phyloP scores from a whole-genome alignment of 345 rosid species.

The Lumnitzera littorea region DNA sequence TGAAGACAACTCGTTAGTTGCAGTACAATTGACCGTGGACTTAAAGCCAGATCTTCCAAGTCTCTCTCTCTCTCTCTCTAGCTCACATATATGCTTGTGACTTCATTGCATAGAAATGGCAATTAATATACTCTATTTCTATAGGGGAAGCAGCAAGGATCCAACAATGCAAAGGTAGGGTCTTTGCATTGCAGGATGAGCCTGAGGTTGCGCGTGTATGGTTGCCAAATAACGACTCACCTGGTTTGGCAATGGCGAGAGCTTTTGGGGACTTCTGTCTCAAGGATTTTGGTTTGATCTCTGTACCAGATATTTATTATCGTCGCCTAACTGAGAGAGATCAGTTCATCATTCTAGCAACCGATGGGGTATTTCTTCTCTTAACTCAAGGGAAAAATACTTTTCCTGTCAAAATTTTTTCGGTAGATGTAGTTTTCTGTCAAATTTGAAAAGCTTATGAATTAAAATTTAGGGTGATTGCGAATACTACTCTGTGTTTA shows the following conservation, averaged over 20 bases:
- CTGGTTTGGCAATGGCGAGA: conserved; percentile 99
- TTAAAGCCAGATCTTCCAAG: conserved; percentile 97
- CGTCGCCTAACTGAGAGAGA: conserved; percentile 60
- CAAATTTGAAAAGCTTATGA: no score
- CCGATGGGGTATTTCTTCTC: conserved; percentile 70
- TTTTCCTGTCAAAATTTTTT: no score
- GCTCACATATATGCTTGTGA: not conserved
- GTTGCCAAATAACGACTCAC: conserved; percentile 92
- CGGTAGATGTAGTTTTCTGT: no score
- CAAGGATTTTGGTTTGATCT: conserved; percentile 93
- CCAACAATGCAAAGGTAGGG: conserved; percentile 89
- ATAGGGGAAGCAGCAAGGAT: conserved; percentile 93
- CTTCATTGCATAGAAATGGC: not conserved
- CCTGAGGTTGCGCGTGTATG: conserved; percentile 99
- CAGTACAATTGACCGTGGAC: conserved; percentile 80
- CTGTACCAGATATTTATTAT: conserved; percentile 74
- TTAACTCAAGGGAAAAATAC: not conserved
- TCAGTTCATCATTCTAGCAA: conserved; percentile 78
- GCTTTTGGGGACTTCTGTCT: conserved; percentile 99
- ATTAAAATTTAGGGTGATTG: no score
- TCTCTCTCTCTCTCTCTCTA: conserved; percentile 21
- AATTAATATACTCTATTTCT: conserved; percentile 2
- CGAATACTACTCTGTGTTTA: no score
- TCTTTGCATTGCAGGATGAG: conserved; percentile 93
- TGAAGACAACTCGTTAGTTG: conserved; percentile 51